Base-by-base conservation (phyloP, 352 stramenopile genomes). In the Pythium graminicola region DNA sequence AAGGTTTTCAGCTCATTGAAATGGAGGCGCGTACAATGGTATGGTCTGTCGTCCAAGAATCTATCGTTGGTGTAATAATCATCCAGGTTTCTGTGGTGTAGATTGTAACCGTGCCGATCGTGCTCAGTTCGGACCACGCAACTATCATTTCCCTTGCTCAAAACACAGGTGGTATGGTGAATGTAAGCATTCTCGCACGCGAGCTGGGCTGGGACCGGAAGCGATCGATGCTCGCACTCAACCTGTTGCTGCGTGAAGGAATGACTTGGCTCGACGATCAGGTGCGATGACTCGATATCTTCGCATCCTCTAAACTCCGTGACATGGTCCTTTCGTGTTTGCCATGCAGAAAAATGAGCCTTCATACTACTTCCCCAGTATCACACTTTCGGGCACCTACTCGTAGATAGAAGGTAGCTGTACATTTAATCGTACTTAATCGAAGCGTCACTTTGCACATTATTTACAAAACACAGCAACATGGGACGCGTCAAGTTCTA, bases 211-310 rank as follows among this genome's bases (percentile, higher is more conserved):
- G 94, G 93, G 82, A 89, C 54, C 75, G 85, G 31, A 97, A 98
- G 53, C 77, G 95, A 14, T 95, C 85, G 28, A 92, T 95, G 60
- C 69, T 96, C 24, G 90, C 86, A 16, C 68, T 99, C 5, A 86
- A 95, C 53, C 63, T 97, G 29, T 73, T 99, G 29, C 61, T 98
- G 16, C 70, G 82, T 23, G 87, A 98, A 66, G 93, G 94, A 42
- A 98, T 99, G 89, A 95, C 87, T 27, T 99, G 96, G 96, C 59
- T 98, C 24, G 96, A 99, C 66, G 77, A 95, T 27, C 75, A 96
- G 76, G 79, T 93, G 24, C 19, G 44, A 6, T 50, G n/a, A n/a
- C n/a, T n/a, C n/a, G n/a, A n/a, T n/a, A n/a, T n/a, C n/a, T n/a
- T n/a, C n/a, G n/a, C n/a, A n/a, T n/a, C n/a, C n/a, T n/a, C n/a